Percentiles rank a stretch among this genome's conserved stretches.
Evolutionary conservation across 495 filamentous ascomycete genomes (phyloP).

Genomic region (Xylaria longipes): DNA sequence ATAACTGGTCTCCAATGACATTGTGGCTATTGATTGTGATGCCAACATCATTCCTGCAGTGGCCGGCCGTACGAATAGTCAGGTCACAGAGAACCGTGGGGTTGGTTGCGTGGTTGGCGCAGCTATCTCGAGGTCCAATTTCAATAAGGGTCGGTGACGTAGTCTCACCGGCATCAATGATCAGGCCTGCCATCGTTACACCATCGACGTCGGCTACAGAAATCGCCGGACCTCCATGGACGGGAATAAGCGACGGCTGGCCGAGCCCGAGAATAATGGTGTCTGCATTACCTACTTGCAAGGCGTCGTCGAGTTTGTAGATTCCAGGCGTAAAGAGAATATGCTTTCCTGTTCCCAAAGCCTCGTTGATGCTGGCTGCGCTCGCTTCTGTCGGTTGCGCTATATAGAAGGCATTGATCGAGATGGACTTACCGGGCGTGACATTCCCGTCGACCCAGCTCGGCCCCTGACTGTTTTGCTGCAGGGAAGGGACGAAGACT

Average conservation of each 20-base stretch:
- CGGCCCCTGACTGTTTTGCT: constrained; percentile 34
- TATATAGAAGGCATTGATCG: constrained; percentile 37
- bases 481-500: constrained; percentile 38
- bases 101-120: constrained; percentile 29
- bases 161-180: constrained; percentile 37
- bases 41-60: constrained; percentile 37
- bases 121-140: constrained; percentile 33
- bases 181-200: constrained; percentile 41
- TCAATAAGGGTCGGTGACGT: constrained; percentile 36
- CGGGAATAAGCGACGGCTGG: constrained; percentile 38
- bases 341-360: constrained; percentile 35
- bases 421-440: constrained; percentile 36
- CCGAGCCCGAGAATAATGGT: constrained; percentile 39
- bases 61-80: constrained; percentile 38
- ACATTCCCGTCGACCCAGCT: constrained; percentile 32
- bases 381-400: constrained; percentile 30
- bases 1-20: constrained; percentile 40
- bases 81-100: constrained; percentile 43
- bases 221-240: constrained; percentile 30
- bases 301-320: constrained; percentile 34
- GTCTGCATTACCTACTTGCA: constrained; percentile 31
- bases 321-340: constrained; percentile 40
- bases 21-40: constrained; percentile 41
- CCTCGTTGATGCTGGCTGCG: constrained; percentile 35
- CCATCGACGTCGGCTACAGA: constrained; percentile 38